Percentiles rank a stretch among this genome's conserved stretches.
phyloP scores from a whole-genome alignment of 139 green algal species.

The Klebsormidium nitens region DNA sequence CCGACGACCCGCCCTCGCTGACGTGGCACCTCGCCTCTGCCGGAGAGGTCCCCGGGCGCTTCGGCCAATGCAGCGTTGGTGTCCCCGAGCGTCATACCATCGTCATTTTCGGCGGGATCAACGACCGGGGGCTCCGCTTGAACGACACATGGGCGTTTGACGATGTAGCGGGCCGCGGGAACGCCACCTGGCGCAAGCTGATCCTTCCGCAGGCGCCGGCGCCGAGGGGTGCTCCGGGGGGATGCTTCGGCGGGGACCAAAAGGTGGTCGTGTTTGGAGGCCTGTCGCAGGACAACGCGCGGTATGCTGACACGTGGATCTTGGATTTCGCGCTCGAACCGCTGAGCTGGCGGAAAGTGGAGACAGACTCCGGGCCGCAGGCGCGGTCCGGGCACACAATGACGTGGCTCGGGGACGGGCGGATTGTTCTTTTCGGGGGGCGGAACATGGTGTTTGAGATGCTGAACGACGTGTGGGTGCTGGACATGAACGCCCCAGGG shows the following conservation, averaged over 20 bases:
- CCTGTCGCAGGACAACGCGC: slow-evolving; percentile 1
- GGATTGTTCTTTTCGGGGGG: slow-evolving; percentile 22
- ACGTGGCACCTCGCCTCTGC: slow-evolving; percentile 1
- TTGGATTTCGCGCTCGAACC: slow-evolving; percentile 9
- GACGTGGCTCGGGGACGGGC: slow-evolving; percentile 5
- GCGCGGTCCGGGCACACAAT: slow-evolving; percentile 23
- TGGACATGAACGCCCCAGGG: slow-evolving; percentile 3
- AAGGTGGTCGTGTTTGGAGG: slow-evolving; percentile 29
- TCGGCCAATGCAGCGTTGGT: slow-evolving; percentile 23
- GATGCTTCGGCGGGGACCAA: slow-evolving; percentile 3
- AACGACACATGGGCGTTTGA: slow-evolving; percentile 20
- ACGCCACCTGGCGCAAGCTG: slow-evolving; percentile 13
- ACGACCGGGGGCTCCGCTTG: slow-evolving; percentile 15
- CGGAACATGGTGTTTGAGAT: slow-evolving; percentile 17
- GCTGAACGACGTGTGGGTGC: slow-evolving; percentile 26
- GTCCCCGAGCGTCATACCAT: slow-evolving; percentile 2
- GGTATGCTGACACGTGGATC: slow-evolving; percentile 29
- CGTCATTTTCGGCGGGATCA: slow-evolving; percentile 29
- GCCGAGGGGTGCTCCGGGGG: slow-evolving; percentile 16
- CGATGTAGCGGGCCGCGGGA: background rate
- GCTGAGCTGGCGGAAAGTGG: slow-evolving; percentile 14
- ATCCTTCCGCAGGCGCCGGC: background rate
- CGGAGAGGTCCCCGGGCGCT: slow-evolving; percentile 4
- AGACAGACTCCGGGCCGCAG: background rate
- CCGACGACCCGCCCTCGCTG: background rate